These are phyloP conservation scores for Arthroderma sp. DNA, from an alignment of 2,329 filamentous ascomycete genomes.

Conservation along the genomic window DNA sequence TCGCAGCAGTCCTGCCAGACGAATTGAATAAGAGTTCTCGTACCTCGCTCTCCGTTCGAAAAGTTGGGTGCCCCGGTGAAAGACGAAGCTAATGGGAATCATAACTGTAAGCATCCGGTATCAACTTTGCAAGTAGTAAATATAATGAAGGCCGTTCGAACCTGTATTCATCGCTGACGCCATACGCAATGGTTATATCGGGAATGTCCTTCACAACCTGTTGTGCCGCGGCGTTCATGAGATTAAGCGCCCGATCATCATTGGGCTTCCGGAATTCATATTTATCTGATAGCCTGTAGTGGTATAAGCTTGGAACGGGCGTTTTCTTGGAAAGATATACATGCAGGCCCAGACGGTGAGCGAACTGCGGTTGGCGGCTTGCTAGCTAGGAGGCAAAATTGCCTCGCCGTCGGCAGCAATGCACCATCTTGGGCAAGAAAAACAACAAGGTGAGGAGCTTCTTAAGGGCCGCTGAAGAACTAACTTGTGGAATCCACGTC, in stretches of 20 bases:
- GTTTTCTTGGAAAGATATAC: not conserved
- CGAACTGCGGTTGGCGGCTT: too few relatives aligned
- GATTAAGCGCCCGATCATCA: slow-evolving; percentile 68
- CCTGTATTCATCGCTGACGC: slow-evolving; percentile 85
- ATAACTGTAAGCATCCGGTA: not conserved
- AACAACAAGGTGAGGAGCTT: not conserved
- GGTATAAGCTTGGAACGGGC: too few relatives aligned
- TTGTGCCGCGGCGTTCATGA: slow-evolving; percentile 90
- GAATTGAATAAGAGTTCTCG: slow-evolving; percentile 10
- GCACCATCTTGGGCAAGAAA: not conserved
- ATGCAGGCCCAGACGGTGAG: too few relatives aligned
- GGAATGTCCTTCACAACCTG: slow-evolving; percentile 71
- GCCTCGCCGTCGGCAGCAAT: too few relatives aligned
- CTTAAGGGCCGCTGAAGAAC: slow-evolving; percentile 2
- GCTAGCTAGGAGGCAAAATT: too few relatives aligned
- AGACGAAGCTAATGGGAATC: slow-evolving; percentile 54
- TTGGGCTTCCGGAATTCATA: slow-evolving; percentile 88
- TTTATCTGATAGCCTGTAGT: slow-evolving; percentile 58
- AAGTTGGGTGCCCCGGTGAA: slow-evolving; percentile 66
- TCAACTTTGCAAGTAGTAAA: not conserved
- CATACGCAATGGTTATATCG: slow-evolving; percentile 79
- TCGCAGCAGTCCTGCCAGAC: not conserved
- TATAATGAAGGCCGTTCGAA: slow-evolving; percentile 5
- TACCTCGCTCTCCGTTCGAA: slow-evolving; percentile 78
- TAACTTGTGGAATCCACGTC: slow-evolving; percentile 86